Conservation (phyloP, 805 yeast species). For the Priceomyces castillae region DNA sequence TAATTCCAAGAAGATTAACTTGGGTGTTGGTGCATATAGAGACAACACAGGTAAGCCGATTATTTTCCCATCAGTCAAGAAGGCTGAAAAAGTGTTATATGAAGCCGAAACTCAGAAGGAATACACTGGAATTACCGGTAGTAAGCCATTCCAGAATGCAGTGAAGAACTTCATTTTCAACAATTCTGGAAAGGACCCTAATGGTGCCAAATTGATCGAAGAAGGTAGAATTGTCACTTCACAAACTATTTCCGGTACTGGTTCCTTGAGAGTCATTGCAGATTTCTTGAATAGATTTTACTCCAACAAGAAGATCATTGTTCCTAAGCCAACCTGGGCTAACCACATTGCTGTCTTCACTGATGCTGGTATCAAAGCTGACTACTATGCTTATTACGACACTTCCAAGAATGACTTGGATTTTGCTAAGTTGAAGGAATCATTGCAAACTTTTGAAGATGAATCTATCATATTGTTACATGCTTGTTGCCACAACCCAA, state of each 20-base stretch:
- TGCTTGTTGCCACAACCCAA: conserved; percentile 97
- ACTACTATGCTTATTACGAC: conserved; percentile 71
- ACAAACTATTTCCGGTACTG: conserved; percentile 94
- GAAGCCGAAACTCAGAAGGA: conserved; percentile 66
- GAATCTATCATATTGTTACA: conserved; percentile 75
- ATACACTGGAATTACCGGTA: conserved; percentile 84
- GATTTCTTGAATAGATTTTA: conserved; percentile 69
- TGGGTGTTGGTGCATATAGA: conserved; percentile 93
- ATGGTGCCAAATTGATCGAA: conserved; percentile 53
- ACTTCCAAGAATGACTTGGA: conserved; percentile 59
- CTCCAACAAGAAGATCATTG: conserved; percentile 52
- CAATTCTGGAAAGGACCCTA: conserved; percentile 48
- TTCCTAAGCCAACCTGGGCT: conserved; percentile 94
- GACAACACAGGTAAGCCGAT: conserved; percentile 86
- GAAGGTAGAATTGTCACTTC: conserved; percentile 72
- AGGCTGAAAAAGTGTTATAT: conserved; percentile 56
- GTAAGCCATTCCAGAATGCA: conserved; percentile 58
- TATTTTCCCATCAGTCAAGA: conserved; percentile 72
- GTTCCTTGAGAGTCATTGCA: conserved; percentile 83
- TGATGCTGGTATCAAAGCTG: conserved; percentile 65
- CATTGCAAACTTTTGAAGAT: conserved; percentile 51
- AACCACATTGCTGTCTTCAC: conserved; percentile 81
- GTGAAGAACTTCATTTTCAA: conserved; percentile 74
- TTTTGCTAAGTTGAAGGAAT: conserved; percentile 58
- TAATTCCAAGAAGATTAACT: conserved; percentile 54